phyloP scores from a whole-genome alignment of 176 grass and related monocot species.

The Carex kokanica region DNA sequence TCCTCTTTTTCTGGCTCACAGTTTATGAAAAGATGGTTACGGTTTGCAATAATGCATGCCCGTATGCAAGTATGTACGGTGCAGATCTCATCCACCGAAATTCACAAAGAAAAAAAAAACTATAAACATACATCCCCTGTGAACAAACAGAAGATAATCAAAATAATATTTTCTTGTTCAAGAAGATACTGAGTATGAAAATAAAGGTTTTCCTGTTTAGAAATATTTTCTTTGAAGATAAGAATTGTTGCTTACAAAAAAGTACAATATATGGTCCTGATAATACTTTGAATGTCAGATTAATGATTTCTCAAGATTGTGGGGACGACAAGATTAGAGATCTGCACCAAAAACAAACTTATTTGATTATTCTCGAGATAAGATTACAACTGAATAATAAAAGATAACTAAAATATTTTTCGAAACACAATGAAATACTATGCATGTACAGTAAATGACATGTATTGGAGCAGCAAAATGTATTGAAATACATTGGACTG shows the following conservation, averaged over 20 bases:
- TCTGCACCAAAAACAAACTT: background rate
- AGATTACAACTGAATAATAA: background rate
- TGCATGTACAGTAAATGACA: background rate
- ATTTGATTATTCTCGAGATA: background rate
- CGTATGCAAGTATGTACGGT: too few species aligned
- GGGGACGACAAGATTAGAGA: background rate
- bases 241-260: background rate
- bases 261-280: background rate
- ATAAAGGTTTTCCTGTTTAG: background rate
- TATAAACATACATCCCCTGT: background rate
- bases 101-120: background rate
- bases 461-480: background rate
- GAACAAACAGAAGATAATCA: background rate
- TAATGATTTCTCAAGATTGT: background rate
- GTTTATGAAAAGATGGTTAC: too few species aligned
- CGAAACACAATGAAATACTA: background rate
- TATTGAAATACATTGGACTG: background rate
- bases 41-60: too few species aligned
- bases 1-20: too few species aligned
- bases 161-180: background rate
- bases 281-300: slow-evolving; percentile 5
- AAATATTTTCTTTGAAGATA: background rate
- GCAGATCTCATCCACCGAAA: too few species aligned
- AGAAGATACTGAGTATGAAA: background rate
- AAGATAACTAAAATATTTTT: background rate